Evolutionary conservation across 2,329 filamentous ascomycete species (phyloP), one percentile per base, ranked within the genome.

Genomic region (Penicillium frequentans): DNA sequence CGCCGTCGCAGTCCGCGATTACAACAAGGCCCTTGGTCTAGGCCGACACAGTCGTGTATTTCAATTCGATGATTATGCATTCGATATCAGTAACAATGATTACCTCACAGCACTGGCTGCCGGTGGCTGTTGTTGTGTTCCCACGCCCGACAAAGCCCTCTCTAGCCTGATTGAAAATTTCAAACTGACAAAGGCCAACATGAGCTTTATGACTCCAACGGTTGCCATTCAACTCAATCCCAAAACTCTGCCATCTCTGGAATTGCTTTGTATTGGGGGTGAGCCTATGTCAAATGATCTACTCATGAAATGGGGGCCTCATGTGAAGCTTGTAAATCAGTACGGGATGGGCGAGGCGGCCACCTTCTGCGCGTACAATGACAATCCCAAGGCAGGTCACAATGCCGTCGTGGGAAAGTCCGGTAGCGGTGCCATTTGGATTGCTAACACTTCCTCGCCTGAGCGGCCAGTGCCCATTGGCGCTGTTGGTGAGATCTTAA

Each of bases 21-120:
- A 68, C 37, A 58, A 60, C 10, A 54, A 56, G 11, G 58, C 58
- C 7, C 56, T 67, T 24, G 57, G 49, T 0, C 57, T 70, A 27
- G 63, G 59, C 2, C 52, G 53, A 0, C 52, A 61, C 26, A 62
- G 54, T 21, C 65, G 68, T 5, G 45, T 68, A 16, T 64, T 70
- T 46, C 65, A 69, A 33, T 68, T 70, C 46, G 67, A 67, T 45
- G 62, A 61, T 1, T 69, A 70, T 44, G 62, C 67, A 2, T 70
- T 70, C 44, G 68, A 70, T 31, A 68, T 70, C 54, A 68, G 67
- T 39, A 68, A 68, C 19, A 64, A 64, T 42, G 68, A 70, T 29
- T 66, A 61, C 39, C 49, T 70, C 7, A 52, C 58, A 1, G 44
- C 66, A 16, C 59, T 70, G 1, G 57, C 60, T 0, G 59, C 62